Base-by-base conservation (phyloP, 805 yeast species). In the Saturnispora besseyi region DNA sequence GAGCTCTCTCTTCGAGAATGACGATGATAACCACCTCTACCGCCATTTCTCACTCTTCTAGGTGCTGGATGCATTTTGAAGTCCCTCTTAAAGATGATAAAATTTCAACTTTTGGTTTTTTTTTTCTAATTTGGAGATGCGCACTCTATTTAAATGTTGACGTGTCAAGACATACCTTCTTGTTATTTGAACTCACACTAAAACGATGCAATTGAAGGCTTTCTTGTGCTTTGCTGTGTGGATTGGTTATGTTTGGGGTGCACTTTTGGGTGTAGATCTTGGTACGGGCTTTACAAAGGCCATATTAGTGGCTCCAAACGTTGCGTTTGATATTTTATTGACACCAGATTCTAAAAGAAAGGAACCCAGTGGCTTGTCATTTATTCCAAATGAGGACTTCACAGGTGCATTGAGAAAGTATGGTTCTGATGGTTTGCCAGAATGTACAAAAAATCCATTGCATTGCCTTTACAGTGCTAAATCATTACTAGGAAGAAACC, bases 281-380 rank as follows among this genome's bases (percentile, higher is more conserved):
- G 99, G 99, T 48, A 84, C 86, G 50, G 91, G 89, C 60, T 85
- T 73, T 70, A 78, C 89, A 24, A 93, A 93, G 63, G 88, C 96
- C 2, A 87, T 83, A 45, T 71, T 93, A 43, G 85, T 93, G 38
- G 96, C 96, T 0, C 97, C 97, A 0, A 87, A 89, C 11, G 81
- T 88, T 21, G 84, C 89, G 13, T 82, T 90, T 62, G 98, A 93
- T 60, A 76, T 93, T 38, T 83, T 93, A 12, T 70, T 93, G 53
- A 87, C 97, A 4, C 83, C 87, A 26, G 98, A 93, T 59, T 84
- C 96, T 3, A 87, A 89, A 66, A 75, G 99, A 51, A 93, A 93
- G 63, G 98, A 91, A 59, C 71, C 82, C 4, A 76, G 90, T 4
- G 96, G 95, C 1, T 58, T 93, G 11, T 82, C 86, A 0, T 72